Evolutionary conservation across 2,329 filamentous ascomycete species (phyloP).

Genomic region (Trichoderma gracile): DNA sequence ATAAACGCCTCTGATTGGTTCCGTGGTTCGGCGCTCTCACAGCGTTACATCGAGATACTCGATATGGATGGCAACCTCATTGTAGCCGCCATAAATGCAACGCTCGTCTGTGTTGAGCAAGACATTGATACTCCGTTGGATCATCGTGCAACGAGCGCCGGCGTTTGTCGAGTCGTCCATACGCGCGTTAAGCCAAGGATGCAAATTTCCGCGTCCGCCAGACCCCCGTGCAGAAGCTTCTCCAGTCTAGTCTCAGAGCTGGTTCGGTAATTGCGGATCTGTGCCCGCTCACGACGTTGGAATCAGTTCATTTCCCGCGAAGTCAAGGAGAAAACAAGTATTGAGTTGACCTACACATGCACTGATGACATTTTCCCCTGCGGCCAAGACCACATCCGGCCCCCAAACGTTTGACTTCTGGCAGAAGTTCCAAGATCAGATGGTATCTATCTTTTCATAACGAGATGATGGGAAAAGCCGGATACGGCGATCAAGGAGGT

Average conservation of each 20-base stretch:
- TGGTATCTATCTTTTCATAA: slow-evolving; percentile 8
- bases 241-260: not conserved
- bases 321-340: not conserved
- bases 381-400: slow-evolving; percentile 24
- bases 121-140: slow-evolving; percentile 1
- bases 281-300: not conserved
- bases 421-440: slow-evolving; percentile 24
- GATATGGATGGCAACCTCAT: slow-evolving; percentile 24
- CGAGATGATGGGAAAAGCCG: not conserved
- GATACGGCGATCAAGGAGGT: not conserved
- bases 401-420: slow-evolving; percentile 16
- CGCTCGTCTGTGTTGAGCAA: slow-evolving; percentile 8
- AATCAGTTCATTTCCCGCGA: not conserved
- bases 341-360: slow-evolving; percentile 12
- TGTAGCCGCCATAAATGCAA: slow-evolving; percentile 19
- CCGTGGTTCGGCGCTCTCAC: slow-evolving; percentile 26
- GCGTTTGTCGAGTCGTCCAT: slow-evolving; percentile 7
- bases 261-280: slow-evolving; percentile 8
- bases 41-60: slow-evolving; percentile 31
- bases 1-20: slow-evolving; percentile 34
- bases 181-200: slow-evolving; percentile 17
- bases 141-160: not conserved
- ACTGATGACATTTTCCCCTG: slow-evolving; percentile 27
- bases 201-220: not conserved
- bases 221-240: not conserved